These are phyloP conservation scores for Fusarium agapanthi DNA, from an alignment of 2,329 filamentous ascomycete genomes.

Conservation along the genomic window DNA sequence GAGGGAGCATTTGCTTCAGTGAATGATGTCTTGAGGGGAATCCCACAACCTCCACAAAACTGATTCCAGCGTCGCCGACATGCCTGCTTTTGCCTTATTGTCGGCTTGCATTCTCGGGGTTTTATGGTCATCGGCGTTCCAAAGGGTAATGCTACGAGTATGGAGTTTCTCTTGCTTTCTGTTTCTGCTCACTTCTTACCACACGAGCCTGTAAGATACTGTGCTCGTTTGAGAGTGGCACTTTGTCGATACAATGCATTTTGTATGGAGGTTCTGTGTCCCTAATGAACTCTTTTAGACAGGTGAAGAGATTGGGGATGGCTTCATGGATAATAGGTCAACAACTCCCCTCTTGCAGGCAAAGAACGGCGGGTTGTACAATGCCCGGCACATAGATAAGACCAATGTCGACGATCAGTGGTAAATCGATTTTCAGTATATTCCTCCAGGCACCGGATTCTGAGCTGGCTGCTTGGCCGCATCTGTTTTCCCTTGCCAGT, in stretches of 20 bases:
- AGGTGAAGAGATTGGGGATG: background rate
- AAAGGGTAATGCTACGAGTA: conserved; percentile 20
- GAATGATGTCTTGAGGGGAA: conserved; percentile 58
- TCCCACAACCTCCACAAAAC: conserved; percentile 51
- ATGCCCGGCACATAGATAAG: conserved; percentile 28
- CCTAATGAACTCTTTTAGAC: conserved; percentile 14
- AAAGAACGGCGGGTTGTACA: conserved; percentile 5
- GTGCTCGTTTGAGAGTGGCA: background rate
- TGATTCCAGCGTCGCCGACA: conserved; percentile 29
- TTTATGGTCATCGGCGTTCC: conserved; percentile 37
- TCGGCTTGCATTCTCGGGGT: conserved; percentile 27
- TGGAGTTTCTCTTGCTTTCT: conserved; percentile 14
- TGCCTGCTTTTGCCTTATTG: conserved; percentile 5
- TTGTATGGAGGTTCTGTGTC: background rate
- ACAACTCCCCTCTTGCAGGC: conserved; percentile 20
- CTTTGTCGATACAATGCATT: conserved; percentile 5
- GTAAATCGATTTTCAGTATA: background rate
- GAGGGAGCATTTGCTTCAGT: conserved; percentile 82
- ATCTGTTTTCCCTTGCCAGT: conserved; percentile 1
- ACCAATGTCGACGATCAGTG: conserved; percentile 8
- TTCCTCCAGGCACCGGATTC: background rate
- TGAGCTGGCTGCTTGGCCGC: background rate
- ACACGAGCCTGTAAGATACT: background rate
- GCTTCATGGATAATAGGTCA: conserved; percentile 1
- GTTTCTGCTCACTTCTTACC: background rate